Evolutionary conservation across 345 rosid genomes (phyloP).

Genomic region (Clausena lansium): DNA sequence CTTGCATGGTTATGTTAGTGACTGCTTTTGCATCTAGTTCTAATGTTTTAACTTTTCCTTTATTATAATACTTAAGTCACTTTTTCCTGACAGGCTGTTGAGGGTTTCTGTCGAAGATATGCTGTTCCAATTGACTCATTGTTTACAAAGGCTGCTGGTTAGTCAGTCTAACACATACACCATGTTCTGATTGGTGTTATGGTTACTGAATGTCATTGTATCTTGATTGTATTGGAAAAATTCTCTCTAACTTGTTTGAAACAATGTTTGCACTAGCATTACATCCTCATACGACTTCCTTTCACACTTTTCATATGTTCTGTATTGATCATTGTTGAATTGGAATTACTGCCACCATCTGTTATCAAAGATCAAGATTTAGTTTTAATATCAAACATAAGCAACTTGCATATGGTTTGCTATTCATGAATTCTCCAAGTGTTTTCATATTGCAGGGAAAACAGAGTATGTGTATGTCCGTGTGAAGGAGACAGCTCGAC

Average conservation of each 20-base stretch:
- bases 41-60: background rate
- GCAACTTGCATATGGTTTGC: background rate
- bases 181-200: background rate
- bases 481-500: slow-evolving; percentile 67
- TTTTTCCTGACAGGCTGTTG: slow-evolving; percentile 72
- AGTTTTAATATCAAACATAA: background rate
- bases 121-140: slow-evolving; percentile 55
- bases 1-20: background rate
- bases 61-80: slow-evolving; percentile 6
- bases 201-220: background rate
- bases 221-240: background rate
- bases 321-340: background rate
- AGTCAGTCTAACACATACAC: slow-evolving; percentile 28
- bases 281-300: background rate
- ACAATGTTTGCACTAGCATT: background rate
- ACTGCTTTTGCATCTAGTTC: slow-evolving; percentile 4
- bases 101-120: slow-evolving; percentile 89
- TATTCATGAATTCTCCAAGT: background rate
- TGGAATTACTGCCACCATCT: background rate
- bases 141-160: slow-evolving; percentile 71
- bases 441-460: slow-evolving; percentile 57
- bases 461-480: slow-evolving; percentile 72
- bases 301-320: background rate
- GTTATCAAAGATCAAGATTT: background rate
- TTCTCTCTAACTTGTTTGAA: background rate